phyloP scores from a whole-genome alignment of 768 basidiomycete species.

The Lactifluus hygrophoroides region DNA sequence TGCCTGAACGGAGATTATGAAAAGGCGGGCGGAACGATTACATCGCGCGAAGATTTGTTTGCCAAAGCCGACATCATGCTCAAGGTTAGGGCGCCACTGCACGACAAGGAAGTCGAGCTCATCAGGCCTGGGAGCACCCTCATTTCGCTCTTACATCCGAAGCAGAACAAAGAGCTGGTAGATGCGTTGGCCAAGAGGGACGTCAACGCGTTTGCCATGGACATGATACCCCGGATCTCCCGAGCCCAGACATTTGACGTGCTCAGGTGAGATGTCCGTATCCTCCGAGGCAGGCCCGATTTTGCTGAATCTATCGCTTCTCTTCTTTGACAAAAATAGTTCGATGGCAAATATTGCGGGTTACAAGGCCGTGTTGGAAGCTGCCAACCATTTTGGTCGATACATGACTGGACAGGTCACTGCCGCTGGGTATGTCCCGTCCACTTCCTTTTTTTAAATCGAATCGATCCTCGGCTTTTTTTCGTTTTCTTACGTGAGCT shows the following conservation, averaged over 20 bases:
- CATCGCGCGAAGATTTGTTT: conserved; percentile 65
- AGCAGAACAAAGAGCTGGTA: conserved; percentile 69
- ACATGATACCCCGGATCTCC: conserved; percentile 86
- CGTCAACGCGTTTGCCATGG: conserved; percentile 80
- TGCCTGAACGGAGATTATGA: conserved; percentile 76
- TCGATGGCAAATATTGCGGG: conserved; percentile 96
- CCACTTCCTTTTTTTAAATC: conserved; percentile 4
- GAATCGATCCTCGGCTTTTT: neutral
- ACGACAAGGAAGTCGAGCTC: conserved; percentile 48
- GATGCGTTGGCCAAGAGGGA: conserved; percentile 58
- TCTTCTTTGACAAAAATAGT: conserved; percentile 29
- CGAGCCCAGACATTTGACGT: conserved; percentile 88
- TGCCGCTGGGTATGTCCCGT: conserved; percentile 64
- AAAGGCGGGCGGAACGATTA: conserved; percentile 71
- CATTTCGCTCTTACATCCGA: conserved; percentile 78
- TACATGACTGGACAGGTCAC: conserved; percentile 89
- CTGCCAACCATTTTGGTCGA: conserved; percentile 81
- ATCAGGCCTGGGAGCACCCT: conserved; percentile 71
- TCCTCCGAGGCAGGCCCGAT: neutral
- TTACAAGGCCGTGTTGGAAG: conserved; percentile 87
- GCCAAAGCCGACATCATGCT: conserved; percentile 65
- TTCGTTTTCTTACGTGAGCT: neutral
- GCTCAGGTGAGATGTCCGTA: conserved; percentile 45
- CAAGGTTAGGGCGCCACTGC: conserved; percentile 74
- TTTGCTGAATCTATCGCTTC: neutral